Evolutionary conservation across 306 rosid species (phyloP).

Genomic region (Malus orientalis): DNA sequence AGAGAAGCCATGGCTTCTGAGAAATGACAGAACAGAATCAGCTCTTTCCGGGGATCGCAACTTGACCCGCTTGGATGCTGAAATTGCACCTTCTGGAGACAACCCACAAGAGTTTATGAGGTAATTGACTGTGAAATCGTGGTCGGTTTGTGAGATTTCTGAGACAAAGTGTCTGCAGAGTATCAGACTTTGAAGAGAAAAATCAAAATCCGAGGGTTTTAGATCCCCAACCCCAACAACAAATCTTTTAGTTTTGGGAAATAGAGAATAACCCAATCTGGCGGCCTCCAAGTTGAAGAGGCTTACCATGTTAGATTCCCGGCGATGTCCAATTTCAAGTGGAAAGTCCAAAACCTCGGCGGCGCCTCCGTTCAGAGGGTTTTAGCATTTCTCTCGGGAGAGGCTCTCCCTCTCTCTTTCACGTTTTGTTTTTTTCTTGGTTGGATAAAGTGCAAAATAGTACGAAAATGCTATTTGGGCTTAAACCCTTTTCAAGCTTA

Average conservation of each 20-base stretch:
- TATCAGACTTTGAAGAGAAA: neutral
- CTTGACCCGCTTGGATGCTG: slow-evolving; percentile 1
- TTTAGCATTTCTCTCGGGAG: too few species aligned
- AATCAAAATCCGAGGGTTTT: neutral
- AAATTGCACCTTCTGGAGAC: slow-evolving; percentile 9
- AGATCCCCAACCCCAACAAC: neutral
- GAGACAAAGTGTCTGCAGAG: neutral
- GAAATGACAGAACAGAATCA: slow-evolving; percentile 15
- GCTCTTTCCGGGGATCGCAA: slow-evolving; percentile 9
- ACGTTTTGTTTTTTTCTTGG: too few species aligned
- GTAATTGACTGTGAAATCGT: slow-evolving; percentile 5
- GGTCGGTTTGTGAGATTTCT: neutral
- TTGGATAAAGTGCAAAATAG: too few species aligned
- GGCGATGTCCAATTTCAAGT: neutral
- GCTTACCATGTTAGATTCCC: neutral
- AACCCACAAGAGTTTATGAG: slow-evolving; percentile 26
- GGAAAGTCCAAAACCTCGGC: neutral
- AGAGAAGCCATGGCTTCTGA: neutral
- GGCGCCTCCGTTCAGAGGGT: too few species aligned
- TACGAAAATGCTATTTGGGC: too few species aligned
- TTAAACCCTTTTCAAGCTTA: too few species aligned
- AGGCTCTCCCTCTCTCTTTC: too few species aligned
- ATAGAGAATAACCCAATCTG: neutral
- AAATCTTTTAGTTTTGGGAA: neutral
- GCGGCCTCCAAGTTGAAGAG: neutral